Evolutionary conservation across 345 rosid genomes (phyloP), one percentile per base, ranked within the genome.

Genomic region (Draba incana): DNA sequence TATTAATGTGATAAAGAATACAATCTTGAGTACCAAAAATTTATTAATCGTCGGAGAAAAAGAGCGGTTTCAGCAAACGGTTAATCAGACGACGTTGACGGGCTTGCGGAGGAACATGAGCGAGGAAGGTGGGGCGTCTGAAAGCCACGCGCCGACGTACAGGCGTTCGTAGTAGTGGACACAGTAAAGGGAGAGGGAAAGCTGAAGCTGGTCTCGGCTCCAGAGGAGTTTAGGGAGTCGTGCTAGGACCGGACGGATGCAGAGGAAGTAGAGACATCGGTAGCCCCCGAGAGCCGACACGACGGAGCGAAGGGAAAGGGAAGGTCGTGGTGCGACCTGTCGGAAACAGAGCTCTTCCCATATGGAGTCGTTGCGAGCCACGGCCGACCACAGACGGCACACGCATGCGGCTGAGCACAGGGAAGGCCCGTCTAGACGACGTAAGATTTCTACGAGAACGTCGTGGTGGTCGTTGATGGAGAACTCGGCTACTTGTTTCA

Each of bases 281-380:
- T 85, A 87, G 4, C 98, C 98, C 5, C 98, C 98, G 5, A 93
- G 97, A 14, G 98, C 93, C 9, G 77, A 77, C n/a, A 90, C 87
- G 23, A 93, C 85, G 1, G 92, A 83, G 16, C 97, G 85, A 24
- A 87, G 81, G 24, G 78, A 61, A 45, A 82, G 68, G 3, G 92
- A 69, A 10, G 96, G 85, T 10, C 85, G 84, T 14, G 90, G 85
- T 8, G 82, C 71, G 10, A 83, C 80, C 73, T 87, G 93, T 67
- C 88, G 84, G 81, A 93, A 86, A 81, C 98, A 93, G 64, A 90
- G 87, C 75, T 88, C 78, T 71, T 93, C 98, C 98, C 98, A 93
- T 42, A 87, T 74, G 9, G 92, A 81, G 75, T 93, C 96, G 69
- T 75, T 81, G 23, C 87, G 83, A 66, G 88, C 79, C 28, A 90